Evolutionary conservation across 192 early-diverging fungal genomes (phyloP).

Genomic region (Linnemannia exigua): DNA sequence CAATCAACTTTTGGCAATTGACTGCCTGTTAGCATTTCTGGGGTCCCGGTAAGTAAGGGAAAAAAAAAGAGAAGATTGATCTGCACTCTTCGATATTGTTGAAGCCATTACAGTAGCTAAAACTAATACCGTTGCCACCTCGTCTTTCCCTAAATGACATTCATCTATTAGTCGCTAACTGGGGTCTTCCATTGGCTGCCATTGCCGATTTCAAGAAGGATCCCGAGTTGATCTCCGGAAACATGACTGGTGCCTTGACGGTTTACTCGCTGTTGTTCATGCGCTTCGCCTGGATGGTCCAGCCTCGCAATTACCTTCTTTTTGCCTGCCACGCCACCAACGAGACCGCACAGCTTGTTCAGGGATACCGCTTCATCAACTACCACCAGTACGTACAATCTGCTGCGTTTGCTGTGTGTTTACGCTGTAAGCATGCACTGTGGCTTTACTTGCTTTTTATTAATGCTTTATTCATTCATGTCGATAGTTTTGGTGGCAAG

Average conservation of each 20-base stretch:
- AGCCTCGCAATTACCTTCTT: conserved; percentile 90
- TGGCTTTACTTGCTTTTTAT: neutral
- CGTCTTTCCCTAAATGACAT: neutral
- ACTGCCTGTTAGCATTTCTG: conserved; percentile 63
- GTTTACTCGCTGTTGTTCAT: conserved; percentile 95
- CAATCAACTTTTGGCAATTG: neutral
- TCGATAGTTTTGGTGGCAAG: conserved; percentile 59
- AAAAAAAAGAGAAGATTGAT: neutral
- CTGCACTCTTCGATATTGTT: neutral
- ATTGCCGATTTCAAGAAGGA: conserved; percentile 93
- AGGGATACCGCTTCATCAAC: conserved; percentile 88
- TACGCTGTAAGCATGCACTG: neutral
- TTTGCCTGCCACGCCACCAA: conserved; percentile 96
- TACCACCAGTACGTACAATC: conserved; percentile 73
- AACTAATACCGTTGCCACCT: neutral
- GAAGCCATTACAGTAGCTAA: neutral
- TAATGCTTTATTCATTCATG: too few species aligned
- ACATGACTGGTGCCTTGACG: conserved; percentile 92
- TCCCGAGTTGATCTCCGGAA: conserved; percentile 92
- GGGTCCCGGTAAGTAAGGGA: conserved; percentile 63
- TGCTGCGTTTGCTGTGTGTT: neutral
- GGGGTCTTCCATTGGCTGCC: conserved; percentile 97
- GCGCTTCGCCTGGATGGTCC: conserved; percentile 95
- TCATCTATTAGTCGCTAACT: conserved; percentile 74
- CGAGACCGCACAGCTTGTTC: conserved; percentile 88